Base-by-base conservation (phyloP, 2,329 filamentous ascomycete species). In the Bipolaris bicolor region DNA sequence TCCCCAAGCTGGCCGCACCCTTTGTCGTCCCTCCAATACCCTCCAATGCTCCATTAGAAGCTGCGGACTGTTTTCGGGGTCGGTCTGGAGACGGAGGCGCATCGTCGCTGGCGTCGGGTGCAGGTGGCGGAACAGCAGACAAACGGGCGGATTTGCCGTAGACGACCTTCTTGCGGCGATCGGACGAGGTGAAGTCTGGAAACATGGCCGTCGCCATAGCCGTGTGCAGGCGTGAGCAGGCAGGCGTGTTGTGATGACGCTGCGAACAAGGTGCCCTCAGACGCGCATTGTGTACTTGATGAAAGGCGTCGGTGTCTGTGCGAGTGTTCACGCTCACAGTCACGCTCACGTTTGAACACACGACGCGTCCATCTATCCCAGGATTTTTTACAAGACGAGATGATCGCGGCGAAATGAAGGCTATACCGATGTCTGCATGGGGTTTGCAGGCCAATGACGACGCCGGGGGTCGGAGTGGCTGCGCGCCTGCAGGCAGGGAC, bases 111-210 rank as follows among this genome's bases (percentile, higher is more conserved):
- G 57, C 31, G 49, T 57, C 61, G 7, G 59, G 41, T 51, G 59
- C 62, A 49, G 60, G 55, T 49, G 61, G 61, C 18, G 62, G 54
- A 13, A 60, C 33, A 9, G 49, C 33, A 18, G 66, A 60, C 5
- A 62, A 61, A 46, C 75, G 73, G 54, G 71, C 66, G 16, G 70
- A 49, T 60, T 74, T 76, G 48, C 76, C 76, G 53, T 79, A 79
- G 10, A 76, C 66, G 37, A 72, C 55, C 55, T 72, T 76, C 66
- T 76, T 77, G 53, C 74, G 72, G 53, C 71, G 69, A 49, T 73
- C 69, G n/a, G 69, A 63, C 7, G 68, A 60, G 13, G 67, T 71
- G 33, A 69, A 72, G 7, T 64, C 60, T 22, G 71, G 66, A 29
- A 71, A 61, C 68, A 70, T 71, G 49, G 57, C 61, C 20, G 67